Evolutionary conservation across 345 rosid genomes (phyloP), one percentile per base, ranked within the genome.

Genomic region (Arabidopsis thaliana): DNA sequence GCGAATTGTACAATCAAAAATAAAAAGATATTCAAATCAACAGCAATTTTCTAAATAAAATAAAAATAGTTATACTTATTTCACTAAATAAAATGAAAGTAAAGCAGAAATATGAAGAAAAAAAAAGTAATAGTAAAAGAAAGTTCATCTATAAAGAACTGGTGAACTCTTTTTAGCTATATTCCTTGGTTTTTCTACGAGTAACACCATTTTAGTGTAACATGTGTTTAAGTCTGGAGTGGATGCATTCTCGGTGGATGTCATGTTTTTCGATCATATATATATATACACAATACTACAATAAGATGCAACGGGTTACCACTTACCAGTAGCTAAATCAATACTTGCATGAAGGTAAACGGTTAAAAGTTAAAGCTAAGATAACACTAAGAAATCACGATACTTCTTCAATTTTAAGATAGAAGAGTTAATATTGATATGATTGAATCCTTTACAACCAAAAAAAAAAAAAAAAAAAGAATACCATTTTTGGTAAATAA

Each of bases 401-500:
- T 48, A 13, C 13, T 59, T 59, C 13, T 23, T n/a, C 7, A 24
- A 5, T 51, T 32, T 60, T 41, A 20, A 36, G 11, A 24, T 23
- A 24, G 48, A 42, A 8, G 20, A 59, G 33, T 50, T 42, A 37
- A 45, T 11, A 50, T n/a, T 63, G 63, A 42, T 55, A 64, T 55
- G 48, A 44, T 14, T 14, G 14, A 44, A 51, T 44, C 22, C 6
- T 23, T 53, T 42, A 53, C 13, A 24, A 42, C 42, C 53, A 3
- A 2, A 1, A 3, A 5, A 3, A 2, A 1, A 28, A 42, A 3
- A 52, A 16, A 16, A 16, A 16, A 16, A 16, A 16, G 20, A 16
- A 16, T 16, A 16, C 20, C 1, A 14, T 14, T 1, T 24, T 16
- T 55, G 38, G 55, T 8, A 53, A 59, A 28, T 14, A 63, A 20